These are phyloP conservation scores for maize (Zea mays) DNA, from an alignment of 176 grass and related monocot genomes.

Conservation along the genomic window Zm-B73-REFERENCE-NAM-5.0 NC_050098.1:22339001-22339500, in stretches of 20 bases:
- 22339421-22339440: too few relatives aligned
- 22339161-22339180: background rate
- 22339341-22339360: too few relatives aligned
- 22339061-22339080: background rate
- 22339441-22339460: conserved; percentile 27
- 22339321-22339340: background rate
- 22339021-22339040: conserved; percentile 8
- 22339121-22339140: rapidly evolving
- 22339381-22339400: background rate
- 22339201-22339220: background rate
- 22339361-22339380: background rate
- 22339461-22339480: background rate
- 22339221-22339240: background rate
- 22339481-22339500: conserved; percentile 3
- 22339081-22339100: background rate
- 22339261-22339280: background rate
- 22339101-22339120: background rate
- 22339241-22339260: background rate
- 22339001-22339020: background rate
- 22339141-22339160: background rate
- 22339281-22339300: background rate
- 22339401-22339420: conserved; percentile 31
- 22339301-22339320: rapidly evolving
- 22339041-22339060: too few relatives aligned
- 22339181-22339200: background rate